These are phyloP conservation scores for Abelmoschus esculentus DNA, from an alignment of 345 rosid genomes.

Conservation along the genomic window DNA sequence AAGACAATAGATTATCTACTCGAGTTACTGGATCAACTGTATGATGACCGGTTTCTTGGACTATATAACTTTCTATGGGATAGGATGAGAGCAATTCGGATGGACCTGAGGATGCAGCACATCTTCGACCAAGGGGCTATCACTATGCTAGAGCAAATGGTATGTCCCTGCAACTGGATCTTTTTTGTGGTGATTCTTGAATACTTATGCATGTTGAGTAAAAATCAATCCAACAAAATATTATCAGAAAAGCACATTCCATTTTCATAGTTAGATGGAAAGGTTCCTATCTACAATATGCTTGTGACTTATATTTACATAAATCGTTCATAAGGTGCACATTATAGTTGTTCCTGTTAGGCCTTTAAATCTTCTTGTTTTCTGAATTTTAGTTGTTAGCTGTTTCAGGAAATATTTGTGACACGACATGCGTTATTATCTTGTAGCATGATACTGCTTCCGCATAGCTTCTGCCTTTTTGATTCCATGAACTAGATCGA, in stretches of 20 bases:
- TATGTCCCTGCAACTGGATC: slow-evolving; percentile 22
- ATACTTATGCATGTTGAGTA: not conserved
- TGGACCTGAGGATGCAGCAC: slow-evolving; percentile 98
- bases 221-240: not conserved
- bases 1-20: slow-evolving; percentile 75
- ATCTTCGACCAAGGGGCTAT: slow-evolving; percentile 72
- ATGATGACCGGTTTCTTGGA: slow-evolving; percentile 71
- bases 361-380: not conserved
- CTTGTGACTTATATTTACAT: not conserved
- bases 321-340: not conserved
- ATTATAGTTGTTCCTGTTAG: not conserved
- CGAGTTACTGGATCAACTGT: slow-evolving; percentile 75
- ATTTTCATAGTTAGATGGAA: slow-evolving; percentile 5
- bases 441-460: not conserved
- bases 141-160: slow-evolving; percentile 96
- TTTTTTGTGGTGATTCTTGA: not conserved
- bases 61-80: slow-evolving; percentile 94
- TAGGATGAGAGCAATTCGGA: slow-evolving; percentile 93
- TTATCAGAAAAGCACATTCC: not conserved
- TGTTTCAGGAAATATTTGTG: not conserved
- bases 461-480: not conserved
- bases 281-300: not conserved
- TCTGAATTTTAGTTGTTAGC: not conserved
- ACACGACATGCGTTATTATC: not conserved
- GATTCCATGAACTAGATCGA: too few species aligned